Evolutionary conservation across 2,329 filamentous ascomycete genomes (phyloP).

Genomic region (Juglanconis oblonga): DNA sequence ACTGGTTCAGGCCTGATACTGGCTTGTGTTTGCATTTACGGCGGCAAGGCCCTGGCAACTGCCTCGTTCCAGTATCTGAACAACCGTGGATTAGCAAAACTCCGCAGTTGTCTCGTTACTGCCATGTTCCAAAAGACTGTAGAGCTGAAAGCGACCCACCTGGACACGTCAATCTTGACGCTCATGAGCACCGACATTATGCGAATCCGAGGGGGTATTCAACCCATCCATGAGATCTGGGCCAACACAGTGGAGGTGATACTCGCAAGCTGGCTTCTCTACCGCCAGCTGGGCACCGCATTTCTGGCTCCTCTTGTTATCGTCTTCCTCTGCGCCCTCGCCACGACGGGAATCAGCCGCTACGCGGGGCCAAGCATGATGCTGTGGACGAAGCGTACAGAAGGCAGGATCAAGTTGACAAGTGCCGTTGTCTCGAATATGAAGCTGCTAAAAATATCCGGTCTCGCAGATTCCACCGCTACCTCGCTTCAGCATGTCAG

Average conservation of each 20-base stretch:
- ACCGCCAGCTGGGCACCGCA: slow-evolving; percentile 13
- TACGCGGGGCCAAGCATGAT: slow-evolving; percentile 31
- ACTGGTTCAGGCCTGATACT: slow-evolving; percentile 31
- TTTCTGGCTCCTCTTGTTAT: slow-evolving; percentile 9
- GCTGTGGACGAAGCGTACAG: slow-evolving; percentile 19
- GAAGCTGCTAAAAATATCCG: slow-evolving; percentile 14
- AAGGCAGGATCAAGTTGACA: slow-evolving; percentile 20
- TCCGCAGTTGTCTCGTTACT: slow-evolving; percentile 27
- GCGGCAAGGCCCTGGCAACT: slow-evolving; percentile 31
- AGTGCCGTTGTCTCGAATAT: slow-evolving; percentile 15
- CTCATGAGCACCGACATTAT: slow-evolving; percentile 26
- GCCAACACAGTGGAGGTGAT: slow-evolving; percentile 18
- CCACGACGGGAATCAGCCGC: slow-evolving; percentile 26
- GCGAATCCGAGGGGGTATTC: slow-evolving; percentile 20
- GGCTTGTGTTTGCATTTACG: slow-evolving; percentile 28
- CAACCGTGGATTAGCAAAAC: slow-evolving; percentile 16
- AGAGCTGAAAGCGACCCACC: slow-evolving; percentile 19
- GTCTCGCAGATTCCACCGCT: slow-evolving; percentile 22
- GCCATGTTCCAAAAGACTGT: slow-evolving; percentile 33
- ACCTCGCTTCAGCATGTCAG: slow-evolving; percentile 29
- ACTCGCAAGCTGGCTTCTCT: slow-evolving; percentile 16
- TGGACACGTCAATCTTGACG: slow-evolving; percentile 19
- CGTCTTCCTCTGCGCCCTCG: slow-evolving; percentile 18
- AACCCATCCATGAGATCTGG: slow-evolving; percentile 18
- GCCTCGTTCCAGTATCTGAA: slow-evolving; percentile 32